These are phyloP conservation scores for Heritiera littoralis DNA, from an alignment of 345 rosid species.

Conservation along the genomic window DNA sequence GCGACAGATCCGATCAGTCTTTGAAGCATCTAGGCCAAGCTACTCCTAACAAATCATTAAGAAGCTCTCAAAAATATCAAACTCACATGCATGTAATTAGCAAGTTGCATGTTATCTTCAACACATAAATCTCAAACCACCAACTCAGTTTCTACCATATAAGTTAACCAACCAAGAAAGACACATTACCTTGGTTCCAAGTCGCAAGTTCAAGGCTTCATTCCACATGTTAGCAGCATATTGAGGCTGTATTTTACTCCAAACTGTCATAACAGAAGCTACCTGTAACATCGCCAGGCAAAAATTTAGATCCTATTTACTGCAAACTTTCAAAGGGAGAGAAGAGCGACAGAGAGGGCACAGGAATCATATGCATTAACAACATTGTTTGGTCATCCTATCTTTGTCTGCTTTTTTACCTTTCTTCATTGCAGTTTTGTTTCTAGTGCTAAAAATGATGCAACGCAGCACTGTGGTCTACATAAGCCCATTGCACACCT, in stretches of 20 bases:
- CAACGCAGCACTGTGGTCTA: not conserved
- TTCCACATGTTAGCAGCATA: conserved; percentile 96
- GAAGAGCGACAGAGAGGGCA: not conserved
- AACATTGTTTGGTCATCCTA: not conserved
- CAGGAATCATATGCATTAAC: not conserved
- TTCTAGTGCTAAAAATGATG: not conserved
- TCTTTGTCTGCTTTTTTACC: not conserved
- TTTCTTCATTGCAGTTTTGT: not conserved
- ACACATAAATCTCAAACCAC: conserved; percentile 2
- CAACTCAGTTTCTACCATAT: not conserved
- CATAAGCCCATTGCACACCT: not conserved
- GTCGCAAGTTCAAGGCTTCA: conserved; percentile 93
- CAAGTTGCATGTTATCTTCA: not conserved
- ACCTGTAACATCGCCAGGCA: conserved; percentile 50
- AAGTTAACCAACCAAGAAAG: not conserved
- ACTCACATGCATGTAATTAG: not conserved
- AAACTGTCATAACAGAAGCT: conserved; percentile 95
- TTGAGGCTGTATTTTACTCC: conserved; percentile 87
- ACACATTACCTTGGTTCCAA: conserved; percentile 75
- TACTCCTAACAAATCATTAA: not conserved
- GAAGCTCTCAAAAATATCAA: not conserved
- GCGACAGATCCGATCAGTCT: not conserved
- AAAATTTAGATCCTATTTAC: conserved; percentile 14
- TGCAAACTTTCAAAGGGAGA: not conserved
- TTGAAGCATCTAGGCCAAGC: not conserved